These are phyloP conservation scores for Termitomyces sp. DNA, from an alignment of 768 basidiomycete genomes.

Conservation along the genomic window DNA sequence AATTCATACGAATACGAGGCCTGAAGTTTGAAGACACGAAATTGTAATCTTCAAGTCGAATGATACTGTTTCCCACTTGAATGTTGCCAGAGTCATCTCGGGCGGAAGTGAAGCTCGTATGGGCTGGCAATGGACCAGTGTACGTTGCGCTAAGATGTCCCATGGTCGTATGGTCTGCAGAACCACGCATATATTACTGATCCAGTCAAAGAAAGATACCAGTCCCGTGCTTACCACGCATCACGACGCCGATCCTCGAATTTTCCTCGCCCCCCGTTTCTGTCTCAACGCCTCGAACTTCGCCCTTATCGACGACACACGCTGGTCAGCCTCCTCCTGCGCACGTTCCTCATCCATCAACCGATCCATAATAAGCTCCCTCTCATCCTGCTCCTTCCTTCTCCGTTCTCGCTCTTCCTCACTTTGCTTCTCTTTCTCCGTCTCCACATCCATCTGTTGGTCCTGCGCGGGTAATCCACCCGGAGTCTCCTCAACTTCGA, in stretches of 20 bases:
- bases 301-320: conserved; percentile 59
- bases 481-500: conserved; percentile 27
- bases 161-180: background rate
- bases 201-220: background rate
- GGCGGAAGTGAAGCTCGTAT: background rate
- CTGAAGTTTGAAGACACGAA: background rate
- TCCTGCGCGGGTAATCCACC: conserved; percentile 43
- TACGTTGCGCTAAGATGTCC: background rate
- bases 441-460: conserved; percentile 19
- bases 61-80: too few relatives aligned
- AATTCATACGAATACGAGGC: too few relatives aligned
- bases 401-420: conserved; percentile 40
- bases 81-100: background rate
- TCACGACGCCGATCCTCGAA: background rate
- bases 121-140: background rate
- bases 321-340: conserved; percentile 85
- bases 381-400: conserved; percentile 63
- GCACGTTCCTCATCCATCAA: conserved; percentile 79
- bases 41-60: background rate
- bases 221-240: background rate
- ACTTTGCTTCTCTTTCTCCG: conserved; percentile 24
- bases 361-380: conserved; percentile 82
- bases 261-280: conserved; percentile 23
- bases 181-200: background rate
- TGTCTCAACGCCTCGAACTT: conserved; percentile 53